A percentile compares a stretch with the other conserved stretches of the same genome.
phyloP scores from a whole-genome alignment of 495 filamentous ascomycete genomes.

The Corynascus novoguineensis region DNA sequence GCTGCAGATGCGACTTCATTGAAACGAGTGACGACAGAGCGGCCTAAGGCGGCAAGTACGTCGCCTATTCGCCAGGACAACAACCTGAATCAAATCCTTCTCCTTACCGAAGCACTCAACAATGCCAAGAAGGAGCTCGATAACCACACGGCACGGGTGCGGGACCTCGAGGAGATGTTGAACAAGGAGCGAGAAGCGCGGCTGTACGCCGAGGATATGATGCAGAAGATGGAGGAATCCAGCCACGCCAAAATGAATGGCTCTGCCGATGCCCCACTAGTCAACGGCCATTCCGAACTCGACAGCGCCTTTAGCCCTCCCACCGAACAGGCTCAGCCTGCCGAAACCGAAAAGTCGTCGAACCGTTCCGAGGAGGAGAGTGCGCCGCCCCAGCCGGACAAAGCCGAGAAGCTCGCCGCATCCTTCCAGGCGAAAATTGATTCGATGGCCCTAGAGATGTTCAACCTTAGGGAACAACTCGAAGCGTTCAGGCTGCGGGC shows the following conservation, averaged over 20 bases:
- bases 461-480: constrained; percentile 72
- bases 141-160: constrained; percentile 66
- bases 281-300: constrained; percentile 31
- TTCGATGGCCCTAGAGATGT: constrained; percentile 74
- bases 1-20: constrained; percentile 52
- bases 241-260: constrained; percentile 36
- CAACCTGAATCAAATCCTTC: constrained; percentile 65
- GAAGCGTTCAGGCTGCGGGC: constrained; percentile 70
- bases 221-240: constrained; percentile 60
- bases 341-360: constrained; percentile 12
- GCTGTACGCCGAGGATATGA: constrained; percentile 74
- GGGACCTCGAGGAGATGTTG: constrained; percentile 73
- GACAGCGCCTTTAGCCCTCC: constrained; percentile 39
- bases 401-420: constrained; percentile 38
- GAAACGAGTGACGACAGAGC: constrained; percentile 70
- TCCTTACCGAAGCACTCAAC: constrained; percentile 74
- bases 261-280: constrained; percentile 21
- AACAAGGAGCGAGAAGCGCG: constrained; percentile 74
- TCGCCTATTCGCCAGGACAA: constrained; percentile 62
- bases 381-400: constrained; percentile 39
- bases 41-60: constrained; percentile 52
- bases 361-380: constrained; percentile 24
- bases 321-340: constrained; percentile 26
- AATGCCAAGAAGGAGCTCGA: constrained; percentile 78
- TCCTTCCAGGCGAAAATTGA: constrained; percentile 70